phyloP scores from a whole-genome alignment of 129 eudicot species.

The Sambucus nigra region DNA sequence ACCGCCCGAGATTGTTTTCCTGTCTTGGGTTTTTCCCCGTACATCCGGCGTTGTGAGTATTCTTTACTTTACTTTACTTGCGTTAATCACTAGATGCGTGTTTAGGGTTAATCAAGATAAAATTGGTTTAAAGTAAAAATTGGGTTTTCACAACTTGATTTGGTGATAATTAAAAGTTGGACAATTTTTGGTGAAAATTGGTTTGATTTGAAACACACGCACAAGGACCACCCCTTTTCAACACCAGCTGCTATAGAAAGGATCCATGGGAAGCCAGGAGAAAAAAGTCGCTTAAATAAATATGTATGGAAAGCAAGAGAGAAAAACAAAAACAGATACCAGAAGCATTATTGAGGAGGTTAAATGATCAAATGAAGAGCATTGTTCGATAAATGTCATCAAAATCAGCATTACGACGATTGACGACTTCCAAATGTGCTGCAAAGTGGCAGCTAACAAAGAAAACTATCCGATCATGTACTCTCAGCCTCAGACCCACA shows the following conservation, averaged over 20 bases:
- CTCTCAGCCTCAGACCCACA: constrained; percentile 92
- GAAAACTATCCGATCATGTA: constrained; percentile 78
- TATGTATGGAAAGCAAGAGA: constrained; percentile 65
- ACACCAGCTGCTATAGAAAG: constrained; percentile 81
- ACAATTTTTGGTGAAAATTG: no score
- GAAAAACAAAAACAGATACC: constrained; percentile 84
- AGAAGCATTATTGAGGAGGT: constrained; percentile 50
- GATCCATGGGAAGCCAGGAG: constrained; percentile 71
- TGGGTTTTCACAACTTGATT: no score
- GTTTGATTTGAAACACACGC: no score
- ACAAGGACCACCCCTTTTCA: no score
- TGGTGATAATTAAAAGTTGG: no score
- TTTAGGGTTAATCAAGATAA: no score
- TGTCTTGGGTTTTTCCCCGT: no score
- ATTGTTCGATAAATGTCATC: constrained; percentile 72
- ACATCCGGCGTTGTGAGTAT: no score
- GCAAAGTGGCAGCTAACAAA: constrained; percentile 93
- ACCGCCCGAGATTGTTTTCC: no score
- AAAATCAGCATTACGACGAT: constrained; percentile 83
- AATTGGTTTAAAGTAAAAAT: no score
- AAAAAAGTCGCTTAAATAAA: constrained; percentile 67
- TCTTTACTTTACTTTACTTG: no score
- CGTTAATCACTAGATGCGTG: no score
- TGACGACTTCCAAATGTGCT: constrained; percentile 96
- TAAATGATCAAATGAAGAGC: constrained; percentile 53